These are phyloP conservation scores for Zygoascus sp. DNA, from an alignment of 1,139 yeast species.

Conservation along the genomic window DNA sequence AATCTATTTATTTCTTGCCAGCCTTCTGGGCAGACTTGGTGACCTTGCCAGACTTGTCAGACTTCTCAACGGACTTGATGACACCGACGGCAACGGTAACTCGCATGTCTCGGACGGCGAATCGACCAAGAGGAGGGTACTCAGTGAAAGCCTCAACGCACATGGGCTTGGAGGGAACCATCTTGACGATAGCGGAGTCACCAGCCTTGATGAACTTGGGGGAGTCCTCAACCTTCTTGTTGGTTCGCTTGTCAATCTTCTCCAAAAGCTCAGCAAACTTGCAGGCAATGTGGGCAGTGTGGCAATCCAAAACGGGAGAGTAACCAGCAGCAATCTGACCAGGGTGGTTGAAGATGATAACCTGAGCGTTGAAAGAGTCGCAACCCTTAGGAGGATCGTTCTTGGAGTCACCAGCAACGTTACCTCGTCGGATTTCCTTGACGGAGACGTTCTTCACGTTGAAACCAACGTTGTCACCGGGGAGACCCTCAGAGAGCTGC, in stretches of 20 bases:
- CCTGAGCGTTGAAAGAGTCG: conserved; percentile 85
- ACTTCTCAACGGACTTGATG: conserved; percentile 95
- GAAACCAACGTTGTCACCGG: conserved; percentile 96
- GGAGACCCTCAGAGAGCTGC: conserved; percentile 76
- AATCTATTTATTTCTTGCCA: conserved; percentile 74
- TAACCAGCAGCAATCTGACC: conserved; percentile 92
- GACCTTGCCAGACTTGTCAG: conserved; percentile 95
- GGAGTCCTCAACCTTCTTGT: conserved; percentile 76
- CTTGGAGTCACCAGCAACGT: conserved; percentile 94
- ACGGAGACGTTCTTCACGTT: conserved; percentile 93
- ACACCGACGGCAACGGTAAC: conserved; percentile 99
- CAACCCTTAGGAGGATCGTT: conserved; percentile 86
- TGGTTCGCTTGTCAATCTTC: conserved; percentile 93
- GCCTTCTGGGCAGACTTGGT: conserved; percentile 99
- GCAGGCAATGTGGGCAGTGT: conserved; percentile 95
- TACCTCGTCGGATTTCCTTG: conserved; percentile 92
- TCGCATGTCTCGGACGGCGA: conserved; percentile 99
- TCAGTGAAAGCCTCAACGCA: conserved; percentile 95
- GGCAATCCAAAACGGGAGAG: conserved; percentile 92
- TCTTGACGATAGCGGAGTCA: conserved; percentile 90
- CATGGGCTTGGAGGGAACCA: conserved; percentile 94
- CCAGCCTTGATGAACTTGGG: conserved; percentile 91
- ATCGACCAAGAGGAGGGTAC: conserved; percentile 98
- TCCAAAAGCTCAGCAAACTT: conserved; percentile 77
- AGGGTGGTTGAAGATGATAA: conserved; percentile 87